phyloP scores from a whole-genome alignment of 139 green algal species.

The Penium margaritaceum region DNA sequence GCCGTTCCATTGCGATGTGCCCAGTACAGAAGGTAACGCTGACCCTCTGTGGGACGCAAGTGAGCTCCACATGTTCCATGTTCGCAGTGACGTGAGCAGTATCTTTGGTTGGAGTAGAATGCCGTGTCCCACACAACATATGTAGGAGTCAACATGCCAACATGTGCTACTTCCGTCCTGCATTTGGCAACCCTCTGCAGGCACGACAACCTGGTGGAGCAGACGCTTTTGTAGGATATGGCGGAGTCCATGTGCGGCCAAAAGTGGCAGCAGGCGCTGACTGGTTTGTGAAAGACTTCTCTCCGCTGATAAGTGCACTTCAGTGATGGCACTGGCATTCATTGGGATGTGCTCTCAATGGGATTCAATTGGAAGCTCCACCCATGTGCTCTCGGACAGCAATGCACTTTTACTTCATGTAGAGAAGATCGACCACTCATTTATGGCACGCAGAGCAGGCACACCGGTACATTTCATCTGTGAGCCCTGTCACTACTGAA shows the following conservation, averaged over 20 bases:
- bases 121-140: not conserved
- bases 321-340: too few relatives aligned
- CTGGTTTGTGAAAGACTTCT: slow-evolving; percentile 82
- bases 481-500: too few relatives aligned
- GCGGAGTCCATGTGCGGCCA: slow-evolving; percentile 71
- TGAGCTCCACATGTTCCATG: not conserved
- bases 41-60: not conserved
- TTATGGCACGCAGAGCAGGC: too few relatives aligned
- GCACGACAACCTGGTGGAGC: slow-evolving; percentile 71
- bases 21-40: not conserved
- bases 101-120: not conserved
- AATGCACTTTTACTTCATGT: too few relatives aligned
- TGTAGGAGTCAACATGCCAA: not conserved
- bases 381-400: too few relatives aligned
- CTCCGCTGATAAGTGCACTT: too few relatives aligned
- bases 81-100: not conserved
- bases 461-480: too few relatives aligned
- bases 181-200: slow-evolving; percentile 8
- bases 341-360: too few relatives aligned
- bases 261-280: slow-evolving; percentile 74
- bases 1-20: not conserved
- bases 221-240: slow-evolving; percentile 92
- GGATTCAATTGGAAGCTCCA: too few relatives aligned
- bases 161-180: not conserved
- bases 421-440: too few relatives aligned